Evolutionary conservation across 2,329 filamentous ascomycete genomes (phyloP).

Genomic region (Trichoderma gracile): DNA sequence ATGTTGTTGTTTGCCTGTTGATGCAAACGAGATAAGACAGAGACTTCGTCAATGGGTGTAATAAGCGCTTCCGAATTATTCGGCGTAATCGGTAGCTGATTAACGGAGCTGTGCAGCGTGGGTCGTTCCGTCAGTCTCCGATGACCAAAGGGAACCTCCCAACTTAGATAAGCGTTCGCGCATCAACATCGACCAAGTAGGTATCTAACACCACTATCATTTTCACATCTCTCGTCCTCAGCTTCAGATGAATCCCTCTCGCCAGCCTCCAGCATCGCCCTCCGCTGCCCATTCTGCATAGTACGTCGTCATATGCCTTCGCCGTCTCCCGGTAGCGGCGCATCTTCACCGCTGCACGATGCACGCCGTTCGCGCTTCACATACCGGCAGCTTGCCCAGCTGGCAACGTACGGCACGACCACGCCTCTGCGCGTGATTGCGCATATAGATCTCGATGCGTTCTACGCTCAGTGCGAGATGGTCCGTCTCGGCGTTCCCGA

Average conservation of each 20-base stretch:
- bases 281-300: background rate
- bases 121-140: background rate
- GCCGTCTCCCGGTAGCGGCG: conserved; percentile 29
- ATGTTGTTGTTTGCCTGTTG: too few relatives aligned
- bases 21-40: too few relatives aligned
- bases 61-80: too few relatives aligned
- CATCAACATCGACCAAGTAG: background rate
- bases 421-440: conserved; percentile 84
- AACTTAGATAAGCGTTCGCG: conserved; percentile 1
- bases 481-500: conserved; percentile 74
- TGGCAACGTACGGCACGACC: conserved; percentile 68
- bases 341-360: conserved; percentile 35
- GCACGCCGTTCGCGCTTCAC: conserved; percentile 70
- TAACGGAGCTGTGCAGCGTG: background rate
- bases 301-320: conserved; percentile 30
- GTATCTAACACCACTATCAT: background rate
- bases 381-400: conserved; percentile 75
- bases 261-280: background rate
- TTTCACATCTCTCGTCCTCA: background rate
- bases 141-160: conserved; percentile 4
- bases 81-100: background rate
- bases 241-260: background rate
- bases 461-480: conserved; percentile 97
- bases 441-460: conserved; percentile 94
- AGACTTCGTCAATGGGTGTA: background rate